Conservation (phyloP, 495 filamentous ascomycete species). For the Xylaria bambusicola region DNA sequence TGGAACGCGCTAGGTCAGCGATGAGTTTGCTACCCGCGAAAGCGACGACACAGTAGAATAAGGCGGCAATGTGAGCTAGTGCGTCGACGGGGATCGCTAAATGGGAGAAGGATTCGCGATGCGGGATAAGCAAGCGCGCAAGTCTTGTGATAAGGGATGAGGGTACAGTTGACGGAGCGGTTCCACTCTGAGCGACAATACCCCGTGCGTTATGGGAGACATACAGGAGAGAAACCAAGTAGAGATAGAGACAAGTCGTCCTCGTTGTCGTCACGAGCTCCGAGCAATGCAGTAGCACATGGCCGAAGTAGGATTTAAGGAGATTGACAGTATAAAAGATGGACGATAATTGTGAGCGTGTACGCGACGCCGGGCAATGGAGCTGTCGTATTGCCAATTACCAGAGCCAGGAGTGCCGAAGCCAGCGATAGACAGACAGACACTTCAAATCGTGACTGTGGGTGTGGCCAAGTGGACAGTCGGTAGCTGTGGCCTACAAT, state of each 20-base stretch:
- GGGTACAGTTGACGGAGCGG: conserved; percentile 14
- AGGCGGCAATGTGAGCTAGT: conserved; percentile 1
- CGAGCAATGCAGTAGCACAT: conserved; percentile 10
- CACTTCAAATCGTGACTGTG: neutral
- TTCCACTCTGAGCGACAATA: conserved; percentile 16
- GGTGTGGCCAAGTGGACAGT: conserved; percentile 10
- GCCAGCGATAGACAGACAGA: neutral
- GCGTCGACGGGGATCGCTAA: neutral
- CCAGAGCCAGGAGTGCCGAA: neutral
- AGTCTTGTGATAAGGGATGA: neutral
- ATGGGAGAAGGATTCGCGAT: neutral
- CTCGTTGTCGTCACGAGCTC: conserved; percentile 15
- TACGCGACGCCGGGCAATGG: conserved; percentile 6
- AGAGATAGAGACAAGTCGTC: conserved; percentile 15
- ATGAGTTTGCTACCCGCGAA: neutral
- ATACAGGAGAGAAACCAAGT: conserved; percentile 10
- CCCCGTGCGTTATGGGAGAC: conserved; percentile 14
- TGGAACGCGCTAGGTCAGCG: conserved; percentile 9
- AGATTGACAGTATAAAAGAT: neutral
- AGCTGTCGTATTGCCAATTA: neutral
- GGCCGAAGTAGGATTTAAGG: neutral
- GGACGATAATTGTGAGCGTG: conserved; percentile 2
- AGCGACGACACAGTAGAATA: neutral
- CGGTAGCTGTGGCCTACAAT: conserved; percentile 12
- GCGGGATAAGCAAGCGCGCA: neutral